Percentiles rank a stretch among this genome's conserved stretches.
Evolutionary conservation across 306 rosid species (phyloP).

Genomic region (Lupinus albus): DNA sequence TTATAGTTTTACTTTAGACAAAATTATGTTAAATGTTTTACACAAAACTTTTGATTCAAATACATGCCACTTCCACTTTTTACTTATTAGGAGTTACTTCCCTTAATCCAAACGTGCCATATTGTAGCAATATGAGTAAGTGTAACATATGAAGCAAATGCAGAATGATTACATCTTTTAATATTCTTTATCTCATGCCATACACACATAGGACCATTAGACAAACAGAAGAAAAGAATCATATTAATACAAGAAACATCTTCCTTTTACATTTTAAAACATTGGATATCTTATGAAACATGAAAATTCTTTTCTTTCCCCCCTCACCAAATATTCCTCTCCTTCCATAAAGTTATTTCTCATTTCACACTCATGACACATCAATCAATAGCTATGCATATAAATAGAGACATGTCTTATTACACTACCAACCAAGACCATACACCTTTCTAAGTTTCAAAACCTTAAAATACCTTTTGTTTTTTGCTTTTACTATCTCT

Average conservation of each 20-base stretch:
- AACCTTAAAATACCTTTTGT: conserved; percentile 3
- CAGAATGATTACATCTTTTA: conserved; percentile 33
- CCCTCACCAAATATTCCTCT: conserved; percentile 46
- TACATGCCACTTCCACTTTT: too few relatives aligned
- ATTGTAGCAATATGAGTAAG: not conserved
- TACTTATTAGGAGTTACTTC: not conserved
- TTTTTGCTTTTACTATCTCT: not conserved
- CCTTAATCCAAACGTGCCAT: not conserved
- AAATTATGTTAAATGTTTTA: too few relatives aligned
- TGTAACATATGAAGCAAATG: conserved; percentile 23
- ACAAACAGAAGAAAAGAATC: conserved; percentile 64
- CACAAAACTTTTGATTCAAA: too few relatives aligned
- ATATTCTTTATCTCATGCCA: conserved; percentile 38
- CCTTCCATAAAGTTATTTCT: conserved; percentile 9
- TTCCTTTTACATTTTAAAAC: conserved; percentile 36
- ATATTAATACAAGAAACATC: conserved; percentile 36
- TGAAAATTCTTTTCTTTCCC: conserved; percentile 54
- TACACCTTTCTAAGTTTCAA: conserved; percentile 18
- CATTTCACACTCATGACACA: conserved; percentile 14
- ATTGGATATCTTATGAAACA: conserved; percentile 42
- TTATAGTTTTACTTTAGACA: too few relatives aligned
- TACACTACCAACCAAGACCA: conserved; percentile 6
- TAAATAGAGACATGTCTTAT: conserved; percentile 40
- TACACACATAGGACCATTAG: conserved; percentile 19
- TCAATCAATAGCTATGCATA: conserved; percentile 39